A percentile compares a stretch with the other conserved stretches of the same genome.
phyloP scores from a whole-genome alignment of 1,284 basidiomycete genomes.

The Sparassis latifolia region DNA sequence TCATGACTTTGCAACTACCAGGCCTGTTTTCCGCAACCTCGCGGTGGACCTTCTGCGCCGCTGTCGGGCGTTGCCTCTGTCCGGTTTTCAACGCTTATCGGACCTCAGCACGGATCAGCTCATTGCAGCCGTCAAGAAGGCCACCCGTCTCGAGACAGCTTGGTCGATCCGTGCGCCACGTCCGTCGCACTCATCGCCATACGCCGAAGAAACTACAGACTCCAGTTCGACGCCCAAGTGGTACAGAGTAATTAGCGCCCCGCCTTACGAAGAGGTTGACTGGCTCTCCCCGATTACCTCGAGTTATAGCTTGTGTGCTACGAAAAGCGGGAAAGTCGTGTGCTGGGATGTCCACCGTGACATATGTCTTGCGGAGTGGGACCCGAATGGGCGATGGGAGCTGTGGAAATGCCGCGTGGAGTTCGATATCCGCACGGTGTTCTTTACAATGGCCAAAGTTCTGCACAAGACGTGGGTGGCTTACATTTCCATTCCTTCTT shows the following conservation, averaged over 20 bases:
- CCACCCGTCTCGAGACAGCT: constrained; percentile 50
- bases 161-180: constrained; percentile 55
- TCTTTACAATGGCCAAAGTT: constrained; percentile 67
- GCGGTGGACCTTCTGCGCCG: constrained; percentile 52
- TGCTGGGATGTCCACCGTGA: constrained; percentile 68
- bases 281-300: constrained; percentile 73
- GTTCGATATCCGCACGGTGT: constrained; percentile 62
- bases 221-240: constrained; percentile 25
- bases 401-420: constrained; percentile 73
- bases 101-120: constrained; percentile 56
- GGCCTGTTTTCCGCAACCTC: constrained; percentile 59
- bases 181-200: constrained; percentile 28
- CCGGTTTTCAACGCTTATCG: constrained; percentile 58
- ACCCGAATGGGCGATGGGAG: constrained; percentile 59
- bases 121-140: constrained; percentile 53
- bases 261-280: constrained; percentile 60
- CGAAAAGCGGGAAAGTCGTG: constrained; percentile 66
- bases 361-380: constrained; percentile 57
- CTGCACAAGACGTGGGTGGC: constrained; percentile 40
- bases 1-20: constrained; percentile 50
- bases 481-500: not conserved
- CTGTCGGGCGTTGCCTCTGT: constrained; percentile 59
- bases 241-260: constrained; percentile 60
- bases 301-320: constrained; percentile 65
- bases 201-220: constrained; percentile 8